phyloP scores from a whole-genome alignment of 1,284 basidiomycete genomes.

The Fomitopsis betulina region DNA sequence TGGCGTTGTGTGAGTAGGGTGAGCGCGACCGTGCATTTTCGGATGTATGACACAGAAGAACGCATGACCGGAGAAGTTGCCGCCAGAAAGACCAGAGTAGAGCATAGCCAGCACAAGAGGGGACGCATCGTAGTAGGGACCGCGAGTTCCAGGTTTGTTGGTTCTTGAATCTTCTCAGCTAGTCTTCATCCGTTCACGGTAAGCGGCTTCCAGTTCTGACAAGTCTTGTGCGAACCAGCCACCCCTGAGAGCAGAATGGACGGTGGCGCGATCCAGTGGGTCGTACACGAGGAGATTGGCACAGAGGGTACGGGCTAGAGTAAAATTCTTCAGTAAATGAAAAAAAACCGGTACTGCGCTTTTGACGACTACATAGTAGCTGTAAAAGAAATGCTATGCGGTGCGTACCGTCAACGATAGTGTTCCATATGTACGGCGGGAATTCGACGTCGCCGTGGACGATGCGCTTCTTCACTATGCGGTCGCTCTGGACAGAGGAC shows the following conservation, averaged over 20 bases:
- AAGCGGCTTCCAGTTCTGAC: conserved; percentile 53
- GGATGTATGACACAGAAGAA: neutral
- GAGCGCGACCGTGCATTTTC: neutral
- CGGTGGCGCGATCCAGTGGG: conserved; percentile 52
- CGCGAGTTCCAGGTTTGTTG: neutral
- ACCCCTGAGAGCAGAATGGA: conserved; percentile 51
- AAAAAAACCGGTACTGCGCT: neutral
- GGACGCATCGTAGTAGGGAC: neutral
- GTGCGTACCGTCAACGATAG: conserved; percentile 52
- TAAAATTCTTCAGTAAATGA: neutral
- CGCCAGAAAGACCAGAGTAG: neutral
- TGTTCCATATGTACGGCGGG: conserved; percentile 45
- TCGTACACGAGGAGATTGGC: conserved; percentile 53
- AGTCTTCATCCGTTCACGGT: conserved; percentile 46
- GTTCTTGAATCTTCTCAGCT: conserved; percentile 8
- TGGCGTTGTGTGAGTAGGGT: neutral
- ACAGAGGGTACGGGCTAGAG: conserved; percentile 52
- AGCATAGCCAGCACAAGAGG: neutral
- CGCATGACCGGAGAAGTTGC: neutral
- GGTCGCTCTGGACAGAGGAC: conserved; percentile 45
- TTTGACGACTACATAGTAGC: neutral
- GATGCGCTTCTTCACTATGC: conserved; percentile 63
- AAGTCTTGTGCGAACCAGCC: conserved; percentile 62
- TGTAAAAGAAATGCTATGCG: conserved; percentile 1
- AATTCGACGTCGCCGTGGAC: conserved; percentile 58